These are phyloP conservation scores for Trichoderma afroharzianum DNA, from an alignment of 2,329 filamentous ascomycete species.

Conservation along the genomic window DNA sequence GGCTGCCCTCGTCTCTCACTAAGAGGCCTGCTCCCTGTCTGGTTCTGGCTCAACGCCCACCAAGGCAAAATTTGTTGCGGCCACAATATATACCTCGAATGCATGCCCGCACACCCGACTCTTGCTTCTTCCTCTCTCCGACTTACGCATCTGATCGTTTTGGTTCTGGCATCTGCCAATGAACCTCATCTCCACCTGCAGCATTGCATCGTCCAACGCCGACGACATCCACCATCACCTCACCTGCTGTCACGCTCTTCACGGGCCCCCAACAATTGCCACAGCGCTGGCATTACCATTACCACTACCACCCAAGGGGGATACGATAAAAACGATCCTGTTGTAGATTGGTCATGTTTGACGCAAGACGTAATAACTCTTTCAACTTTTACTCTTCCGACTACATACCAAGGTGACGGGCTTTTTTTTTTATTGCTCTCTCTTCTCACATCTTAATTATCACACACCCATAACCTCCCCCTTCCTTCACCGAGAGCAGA, in stretches of 20 bases:
- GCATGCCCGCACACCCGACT: constrained; percentile 25
- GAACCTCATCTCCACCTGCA: constrained; percentile 22
- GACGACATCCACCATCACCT: constrained; percentile 21
- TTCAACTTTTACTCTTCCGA: constrained; percentile 56
- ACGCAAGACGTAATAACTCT: constrained; percentile 50
- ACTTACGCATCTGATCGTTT: constrained; percentile 30
- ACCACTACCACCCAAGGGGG: constrained; percentile 19
- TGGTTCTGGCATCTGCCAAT: constrained; percentile 42
- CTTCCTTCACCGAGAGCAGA: neutral
- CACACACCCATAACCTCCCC: neutral
- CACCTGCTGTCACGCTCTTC: neutral
- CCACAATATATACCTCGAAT: constrained; percentile 33
- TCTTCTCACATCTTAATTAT: neutral
- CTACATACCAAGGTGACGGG: constrained; percentile 60
- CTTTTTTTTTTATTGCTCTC: constrained; percentile 22
- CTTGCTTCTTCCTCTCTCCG: constrained; percentile 14
- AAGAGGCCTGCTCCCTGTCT: constrained; percentile 4
- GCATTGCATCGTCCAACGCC: constrained; percentile 24
- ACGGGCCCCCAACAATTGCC: constrained; percentile 28
- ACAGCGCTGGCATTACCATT: constrained; percentile 27
- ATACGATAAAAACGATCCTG: constrained; percentile 18
- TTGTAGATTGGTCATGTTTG: constrained; percentile 47
- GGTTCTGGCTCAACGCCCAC: constrained; percentile 14
- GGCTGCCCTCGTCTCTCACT: constrained; percentile 21
- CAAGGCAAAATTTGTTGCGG: constrained; percentile 26